Conservation (phyloP, 768 basidiomycete genomes). For the Xanthoconium stramineum region DNA sequence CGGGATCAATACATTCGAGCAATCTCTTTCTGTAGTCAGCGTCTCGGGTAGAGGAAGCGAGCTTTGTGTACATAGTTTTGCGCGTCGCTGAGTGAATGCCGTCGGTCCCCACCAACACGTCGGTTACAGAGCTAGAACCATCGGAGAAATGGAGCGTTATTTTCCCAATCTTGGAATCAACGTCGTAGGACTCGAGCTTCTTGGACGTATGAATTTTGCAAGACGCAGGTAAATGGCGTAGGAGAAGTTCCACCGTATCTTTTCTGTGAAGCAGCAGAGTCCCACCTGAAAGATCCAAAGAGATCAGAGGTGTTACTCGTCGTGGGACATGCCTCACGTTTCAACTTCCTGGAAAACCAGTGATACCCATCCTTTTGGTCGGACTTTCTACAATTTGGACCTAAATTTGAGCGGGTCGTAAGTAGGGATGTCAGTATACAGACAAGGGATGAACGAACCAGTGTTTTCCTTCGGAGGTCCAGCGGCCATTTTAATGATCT, state of each 20-base stretch:
- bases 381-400: conserved; percentile 30
- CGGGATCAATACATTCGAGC: conserved; percentile 29
- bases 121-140: conserved; percentile 34
- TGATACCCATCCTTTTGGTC: conserved; percentile 33
- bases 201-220: conserved; percentile 36
- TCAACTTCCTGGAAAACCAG: conserved; percentile 23
- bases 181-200: conserved; percentile 32
- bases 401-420: conserved; percentile 6
- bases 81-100: conserved; percentile 40
- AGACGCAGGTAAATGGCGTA: conserved; percentile 25
- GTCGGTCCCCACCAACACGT: conserved; percentile 43
- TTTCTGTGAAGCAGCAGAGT: conserved; percentile 34
- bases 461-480: conserved; percentile 17
- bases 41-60: conserved; percentile 8
- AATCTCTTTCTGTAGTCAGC: conserved; percentile 8
- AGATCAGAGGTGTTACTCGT: background rate
- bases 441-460: conserved; percentile 6
- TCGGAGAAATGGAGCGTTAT: conserved; percentile 37
- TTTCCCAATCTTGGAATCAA: conserved; percentile 15
- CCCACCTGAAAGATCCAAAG: conserved; percentile 23
- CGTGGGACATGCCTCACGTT: conserved; percentile 15
- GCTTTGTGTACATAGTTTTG: conserved; percentile 21
- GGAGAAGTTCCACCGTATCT: conserved; percentile 34
- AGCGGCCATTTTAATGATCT: conserved; percentile 18
- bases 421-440: background rate